A percentile compares a stretch with the other conserved stretches of the same genome.
Conservation (phyloP, 805 yeast species). For the Candida sakaeoensis region DNA sequence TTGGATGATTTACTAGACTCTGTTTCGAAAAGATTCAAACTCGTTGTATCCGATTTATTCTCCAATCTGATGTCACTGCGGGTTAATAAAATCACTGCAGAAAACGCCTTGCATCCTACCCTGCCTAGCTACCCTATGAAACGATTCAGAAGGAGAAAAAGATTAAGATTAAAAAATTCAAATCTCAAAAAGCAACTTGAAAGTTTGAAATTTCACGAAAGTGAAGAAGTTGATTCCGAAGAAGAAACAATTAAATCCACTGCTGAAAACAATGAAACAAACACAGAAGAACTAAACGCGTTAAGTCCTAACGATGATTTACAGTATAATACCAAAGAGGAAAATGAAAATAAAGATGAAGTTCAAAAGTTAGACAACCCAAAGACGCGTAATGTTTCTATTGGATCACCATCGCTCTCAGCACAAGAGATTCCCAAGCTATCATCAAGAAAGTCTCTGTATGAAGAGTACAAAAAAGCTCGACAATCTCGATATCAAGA, state of each 20-base stretch:
- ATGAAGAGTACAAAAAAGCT: background rate
- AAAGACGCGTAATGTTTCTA: too few relatives aligned
- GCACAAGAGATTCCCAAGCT: background rate
- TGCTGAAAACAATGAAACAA: background rate
- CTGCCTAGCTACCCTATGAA: background rate
- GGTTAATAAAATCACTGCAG: background rate
- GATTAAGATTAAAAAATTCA: background rate
- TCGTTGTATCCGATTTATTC: background rate
- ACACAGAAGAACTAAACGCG: background rate
- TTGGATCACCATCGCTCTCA: constrained; percentile 1
- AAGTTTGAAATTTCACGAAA: background rate
- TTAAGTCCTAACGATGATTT: background rate
- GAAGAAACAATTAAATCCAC: background rate
- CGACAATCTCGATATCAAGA: background rate
- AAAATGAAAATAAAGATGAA: constrained; percentile 2
- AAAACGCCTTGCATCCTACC: background rate
- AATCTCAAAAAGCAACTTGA: background rate
- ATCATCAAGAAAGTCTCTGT: background rate
- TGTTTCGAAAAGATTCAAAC: constrained; percentile 3
- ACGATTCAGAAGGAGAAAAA: constrained; percentile 1
- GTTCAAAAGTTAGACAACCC: background rate
- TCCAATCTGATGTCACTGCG: background rate
- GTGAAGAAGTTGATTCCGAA: background rate
- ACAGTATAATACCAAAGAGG: background rate
- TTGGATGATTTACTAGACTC: constrained; percentile 1